Base-by-base conservation (phyloP, 1,139 yeast species). In the Debaryomycetaceae sp. region DNA sequence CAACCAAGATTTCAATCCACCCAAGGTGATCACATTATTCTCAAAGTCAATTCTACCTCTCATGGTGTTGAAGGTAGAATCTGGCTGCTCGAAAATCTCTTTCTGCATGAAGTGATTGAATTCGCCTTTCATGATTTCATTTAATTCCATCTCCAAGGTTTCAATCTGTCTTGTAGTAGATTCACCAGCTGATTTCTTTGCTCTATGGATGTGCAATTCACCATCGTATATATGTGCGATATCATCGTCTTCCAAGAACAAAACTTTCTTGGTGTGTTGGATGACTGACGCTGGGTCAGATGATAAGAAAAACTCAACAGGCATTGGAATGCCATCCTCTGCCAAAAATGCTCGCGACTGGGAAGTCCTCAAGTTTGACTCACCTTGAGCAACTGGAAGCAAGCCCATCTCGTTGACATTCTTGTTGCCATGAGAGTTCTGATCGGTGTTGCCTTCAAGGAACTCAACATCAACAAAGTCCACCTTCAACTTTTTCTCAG, bases 391-490 rank as follows among this genome's bases (percentile, higher is more conserved):
- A 57, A 68, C 63, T 36, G 75, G 66, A 58, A 67, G 59, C 48
- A 66, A 64, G 34, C 66, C 71, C 51, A 59, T 59, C 45, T 60
- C 64, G 24, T 50, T 49, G 11, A 43, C 43, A 5, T 46, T 13
- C 27, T 47, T 38, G 6, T 42, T 38, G 14, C 41, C 34, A 29
- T 46, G 42, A 42, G 49, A 36, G 31, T 38, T 51, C 39, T 45
- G 50, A 40, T 51, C 54, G 42, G 53, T 56, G 64, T 55, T 65
- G 46, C 72, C 70, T 50, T 86, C 95, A 42, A 95, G 93, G 75
- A 93, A 93, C 70, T 95, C 99, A 48, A 95, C 97, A 65, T 95
- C 99, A 47, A 95, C 99, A 65, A 95, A 91, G 66, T 95, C 99
- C 53, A 91, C 97, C 74, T 93, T 95, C 68, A 95, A 82, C 66